Evolutionary conservation across 2,329 filamentous ascomycete genomes (phyloP), one percentile per base, ranked within the genome.

Genomic region (Colletotrichum viniferum): DNA sequence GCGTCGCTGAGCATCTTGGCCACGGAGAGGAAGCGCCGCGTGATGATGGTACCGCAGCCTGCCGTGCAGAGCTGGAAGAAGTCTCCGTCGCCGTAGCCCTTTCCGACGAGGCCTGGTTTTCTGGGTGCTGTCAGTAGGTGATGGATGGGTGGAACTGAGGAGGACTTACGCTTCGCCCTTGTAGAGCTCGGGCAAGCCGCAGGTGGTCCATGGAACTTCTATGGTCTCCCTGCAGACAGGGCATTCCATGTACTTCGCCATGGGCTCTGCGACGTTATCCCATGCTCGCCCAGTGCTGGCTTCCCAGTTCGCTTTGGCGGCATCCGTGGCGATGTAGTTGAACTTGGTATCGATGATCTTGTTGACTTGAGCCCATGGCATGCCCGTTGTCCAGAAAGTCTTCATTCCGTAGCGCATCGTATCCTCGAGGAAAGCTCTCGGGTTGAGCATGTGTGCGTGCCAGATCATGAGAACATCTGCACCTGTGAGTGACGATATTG

Each of bases 371-470:
- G 86, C 79, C 94, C 93, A 96, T 0, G 94, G 94, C 77, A 96
- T 87, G 0, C 91, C 90, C 1, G 88, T 87, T 2, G 86, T 84
- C 92, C 94, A 96, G 4, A 90, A 81, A 32, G 89, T 85, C 71
- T 87, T 86, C 4, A 87, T 78, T 0, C 90, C 91, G 32, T 86
- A 83, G 9, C 93, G 88, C 71, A 95, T 85, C 79, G 92, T 92
- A 81, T 96, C 94, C 79, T 96, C 94, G 5, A 95, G 88, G 80
- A 92, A 96, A n/a, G 86, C 87, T 55, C 93, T 87, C 0, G 94
- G 94, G 78, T 96, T 96, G 4, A 96, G 89, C 90, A 95, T 93
- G 80, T 95, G 94, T 0, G 93, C 86, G 82, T 96, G 94, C 92
- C 93, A 94, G 0, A 96, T 92, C 93, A 96, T 94, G 24, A 96